Conservation (phyloP, 352 stramenopile genomes). For the Phytophthora pinifolia region DNA sequence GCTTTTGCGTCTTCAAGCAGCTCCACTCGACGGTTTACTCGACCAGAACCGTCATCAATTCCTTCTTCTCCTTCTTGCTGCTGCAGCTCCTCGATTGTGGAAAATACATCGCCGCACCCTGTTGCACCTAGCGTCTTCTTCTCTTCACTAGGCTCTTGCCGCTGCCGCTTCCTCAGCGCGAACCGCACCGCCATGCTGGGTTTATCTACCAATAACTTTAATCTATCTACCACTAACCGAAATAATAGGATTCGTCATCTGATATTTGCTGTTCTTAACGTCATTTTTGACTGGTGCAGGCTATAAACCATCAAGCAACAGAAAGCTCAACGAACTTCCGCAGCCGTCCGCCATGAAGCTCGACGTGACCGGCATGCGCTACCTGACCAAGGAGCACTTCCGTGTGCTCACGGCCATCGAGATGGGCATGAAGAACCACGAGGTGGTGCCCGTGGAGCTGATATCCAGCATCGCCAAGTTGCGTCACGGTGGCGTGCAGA, state of each 20-base stretch:
- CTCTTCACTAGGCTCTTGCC: background rate
- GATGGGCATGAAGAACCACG: conserved; percentile 99
- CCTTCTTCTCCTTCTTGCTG: conserved; percentile 3
- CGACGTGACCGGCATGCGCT: conserved; percentile 93
- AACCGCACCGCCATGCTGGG: conserved; percentile 20
- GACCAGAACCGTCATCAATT: background rate
- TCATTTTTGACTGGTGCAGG: conserved; percentile 25
- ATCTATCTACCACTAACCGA: conserved; percentile 5
- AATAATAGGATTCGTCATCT: background rate
- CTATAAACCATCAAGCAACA: conserved; percentile 17
- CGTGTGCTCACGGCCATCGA: conserved; percentile 98
- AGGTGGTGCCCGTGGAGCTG: conserved; percentile 96
- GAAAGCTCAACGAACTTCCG: conserved; percentile 2
- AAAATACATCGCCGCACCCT: conserved; percentile 7
- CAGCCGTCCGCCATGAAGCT: conserved; percentile 80
- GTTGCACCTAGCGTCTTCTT: background rate
- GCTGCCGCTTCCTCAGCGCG: conserved; percentile 39
- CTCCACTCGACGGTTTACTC: conserved; percentile 23
- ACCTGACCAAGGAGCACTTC: conserved; percentile 96
- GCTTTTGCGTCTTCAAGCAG: conserved; percentile 56
- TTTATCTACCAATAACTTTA: background rate
- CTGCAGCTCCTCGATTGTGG: conserved; percentile 3
- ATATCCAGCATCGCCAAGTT: conserved; percentile 97
- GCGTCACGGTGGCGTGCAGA: conserved; percentile 96
- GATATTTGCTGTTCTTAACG: conserved; percentile 1